Evolutionary conservation across 1,139 yeast species (phyloP), one percentile per base, ranked within the genome.

Genomic region (Yamadazyma atmosphaerica): DNA sequence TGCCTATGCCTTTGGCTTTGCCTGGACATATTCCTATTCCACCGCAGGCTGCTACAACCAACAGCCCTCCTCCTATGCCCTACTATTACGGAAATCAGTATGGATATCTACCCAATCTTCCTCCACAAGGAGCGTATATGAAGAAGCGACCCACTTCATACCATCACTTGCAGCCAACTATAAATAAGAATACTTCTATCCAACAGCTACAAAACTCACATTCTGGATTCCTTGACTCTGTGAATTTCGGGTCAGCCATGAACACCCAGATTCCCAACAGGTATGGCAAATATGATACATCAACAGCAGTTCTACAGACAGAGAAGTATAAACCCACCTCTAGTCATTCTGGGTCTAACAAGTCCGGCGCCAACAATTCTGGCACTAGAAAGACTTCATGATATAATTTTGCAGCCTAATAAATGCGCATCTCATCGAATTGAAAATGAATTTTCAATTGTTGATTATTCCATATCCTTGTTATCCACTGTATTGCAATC

Each of bases 261-360:
- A 45, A 37, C 15, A 33, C 24, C 6, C 31, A 34, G 9, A 28
- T 52, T 1, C 42, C 54, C 4, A 60, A 58, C 33, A 47, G 68
- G 29, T 63, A 61, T 36, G 69, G 68, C 1, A 47, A 44, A 36
- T 56, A 52, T 24, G 54, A 58, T 17, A 65, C 64, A 13, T 50
- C 65, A 1, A 45, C 56, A 3, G 42, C 52, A 4, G 43, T 43
- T 5, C 41, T 53, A 9, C 50, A 52, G n/a, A n/a, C n/a, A n/a
- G n/a, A n/a, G n/a, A n/a, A n/a, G n/a, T n/a, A n/a, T n/a, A n/a
- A n/a, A n/a, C n/a, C n/a, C n/a, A n/a, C n/a, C n/a, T n/a, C n/a
- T n/a, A n/a, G n/a, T n/a, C n/a, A n/a, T n/a, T n/a, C n/a, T n/a
- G n/a, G n/a, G n/a, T n/a, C n/a, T n/a, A n/a, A n/a, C n/a, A n/a